phyloP scores from a whole-genome alignment of 305 asterid species.

The Caryopteris hybrid region DNA sequence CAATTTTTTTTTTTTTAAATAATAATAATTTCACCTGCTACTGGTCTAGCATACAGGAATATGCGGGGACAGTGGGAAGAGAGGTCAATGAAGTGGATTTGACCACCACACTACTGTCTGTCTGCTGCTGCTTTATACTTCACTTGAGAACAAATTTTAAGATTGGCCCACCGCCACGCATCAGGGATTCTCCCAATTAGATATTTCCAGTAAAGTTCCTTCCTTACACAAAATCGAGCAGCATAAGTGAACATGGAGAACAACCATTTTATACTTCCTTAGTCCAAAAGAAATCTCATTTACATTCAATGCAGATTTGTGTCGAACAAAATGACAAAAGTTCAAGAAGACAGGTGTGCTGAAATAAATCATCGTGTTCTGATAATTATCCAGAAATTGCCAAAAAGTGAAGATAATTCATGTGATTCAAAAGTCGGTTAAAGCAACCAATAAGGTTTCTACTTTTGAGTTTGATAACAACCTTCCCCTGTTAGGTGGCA shows the following conservation, averaged over 20 bases:
- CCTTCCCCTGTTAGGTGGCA: background rate
- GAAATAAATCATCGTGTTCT: background rate
- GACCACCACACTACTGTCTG: background rate
- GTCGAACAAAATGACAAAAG: background rate
- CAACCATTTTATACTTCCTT: too few species aligned
- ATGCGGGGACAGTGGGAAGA: background rate
- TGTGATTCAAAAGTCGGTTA: background rate
- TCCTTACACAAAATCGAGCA: background rate
- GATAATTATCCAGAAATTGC: too few species aligned
- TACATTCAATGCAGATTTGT: background rate
- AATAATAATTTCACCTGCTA: too few species aligned
- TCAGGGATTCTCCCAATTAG: background rate
- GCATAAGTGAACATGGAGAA: too few species aligned
- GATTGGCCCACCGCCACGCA: background rate
- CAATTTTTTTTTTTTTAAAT: too few species aligned
- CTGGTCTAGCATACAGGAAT: too few species aligned
- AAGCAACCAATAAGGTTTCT: background rate
- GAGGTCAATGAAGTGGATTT: background rate
- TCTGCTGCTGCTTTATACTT: background rate
- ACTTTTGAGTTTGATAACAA: background rate
- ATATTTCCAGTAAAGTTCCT: slow-evolving; percentile 2
- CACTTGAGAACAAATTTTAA: slow-evolving; percentile 7
- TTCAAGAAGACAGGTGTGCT: too few species aligned
- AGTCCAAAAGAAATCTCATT: too few species aligned
- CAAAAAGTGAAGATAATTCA: too few species aligned